Base-by-base conservation (phyloP, 805 yeast genomes). In the Hanseniaspora meyeri region DNA sequence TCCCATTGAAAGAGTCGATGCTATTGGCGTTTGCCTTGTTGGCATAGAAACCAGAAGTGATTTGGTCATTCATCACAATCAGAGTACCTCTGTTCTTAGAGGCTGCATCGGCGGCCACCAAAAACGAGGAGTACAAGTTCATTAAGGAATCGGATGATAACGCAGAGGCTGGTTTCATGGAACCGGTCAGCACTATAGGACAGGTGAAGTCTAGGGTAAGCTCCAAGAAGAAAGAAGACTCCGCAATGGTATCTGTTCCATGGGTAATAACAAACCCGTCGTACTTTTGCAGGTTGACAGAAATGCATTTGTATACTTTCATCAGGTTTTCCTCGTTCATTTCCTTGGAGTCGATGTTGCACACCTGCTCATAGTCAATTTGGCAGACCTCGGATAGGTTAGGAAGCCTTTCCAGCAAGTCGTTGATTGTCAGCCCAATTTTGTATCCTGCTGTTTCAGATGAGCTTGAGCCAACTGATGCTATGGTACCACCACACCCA, bases 161-260 rank as follows among this genome's bases (percentile, higher is more conserved):
- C 42, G 83, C 79, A 3, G 85, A 80, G 9, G 84, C 77, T 0
- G 89, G 89, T 63, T 87, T 74, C 89, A 83, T 83, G 6, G 85
- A 78, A 1, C 89, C 89, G 50, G 85, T 82, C 65, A 83, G 70
- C 5, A 82, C 87, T 54, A 83, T 77, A 4, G 86, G 86, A 57
- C 80, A 66, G 37, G 72, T 73, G 57, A 69, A 62, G 56, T 71
- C 73, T 48, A 73, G 66, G 5, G 75, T 70, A 54, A 76, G 68
- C 59, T 81, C 83, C 39, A 81, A 67, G 65, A 81, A 81, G 63
- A 81, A 81, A 0, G 85, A 79, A 8, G 87, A 81, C 64, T 81
- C 87, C 52, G 82, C 81, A 70, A 80, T 72, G 1, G 85, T 78
- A 62, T 81, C 87, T 8, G 87, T 81, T n/a, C 87, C 87, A 65